Percentiles rank a stretch among this genome's conserved stretches.
Conservation (phyloP, 1,284 basidiomycete species). For the Puccinia hordei region DNA sequence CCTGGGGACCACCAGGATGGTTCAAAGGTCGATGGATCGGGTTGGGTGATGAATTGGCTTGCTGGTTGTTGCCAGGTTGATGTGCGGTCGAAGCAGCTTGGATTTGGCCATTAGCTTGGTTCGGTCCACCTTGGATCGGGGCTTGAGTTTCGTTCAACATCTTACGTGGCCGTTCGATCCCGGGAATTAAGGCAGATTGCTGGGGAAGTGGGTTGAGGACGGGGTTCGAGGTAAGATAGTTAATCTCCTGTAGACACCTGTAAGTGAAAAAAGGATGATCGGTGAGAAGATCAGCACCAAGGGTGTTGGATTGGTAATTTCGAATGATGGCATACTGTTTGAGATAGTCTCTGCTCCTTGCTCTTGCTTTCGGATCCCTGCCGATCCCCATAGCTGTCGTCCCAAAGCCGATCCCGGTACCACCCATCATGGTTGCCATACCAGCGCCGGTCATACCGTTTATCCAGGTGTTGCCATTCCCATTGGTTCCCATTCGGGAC, state of each 20-base stretch:
- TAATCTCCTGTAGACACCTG: conserved; percentile 94
- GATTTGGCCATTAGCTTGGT: background rate
- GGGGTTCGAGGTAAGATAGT: conserved; percentile 92
- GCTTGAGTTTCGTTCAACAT: conserved; percentile 52
- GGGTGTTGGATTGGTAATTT: background rate
- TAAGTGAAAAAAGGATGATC: conserved; percentile 1
- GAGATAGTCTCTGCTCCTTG: conserved; percentile 91
- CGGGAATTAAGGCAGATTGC: conserved; percentile 54
- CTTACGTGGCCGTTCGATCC: conserved; percentile 55
- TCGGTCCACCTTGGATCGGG: conserved; percentile 3
- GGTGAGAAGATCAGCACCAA: background rate
- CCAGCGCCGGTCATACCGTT: conserved; percentile 62
- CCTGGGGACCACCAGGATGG: conserved; percentile 25
- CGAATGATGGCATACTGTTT: conserved; percentile 74
- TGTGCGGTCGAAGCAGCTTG: too few species aligned
- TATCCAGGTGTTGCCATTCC: conserved; percentile 22
- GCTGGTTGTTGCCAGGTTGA: conserved; percentile 16
- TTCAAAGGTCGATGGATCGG: conserved; percentile 32
- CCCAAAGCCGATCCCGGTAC: conserved; percentile 34
- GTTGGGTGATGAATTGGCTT: conserved; percentile 18
- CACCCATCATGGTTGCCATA: conserved; percentile 62
- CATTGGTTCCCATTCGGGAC: conserved; percentile 55
- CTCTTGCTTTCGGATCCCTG: conserved; percentile 88
- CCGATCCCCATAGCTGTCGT: conserved; percentile 69
- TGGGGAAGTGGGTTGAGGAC: conserved; percentile 90